A percentile compares a stretch with the other conserved stretches of the same genome.
Evolutionary conservation across 2,329 filamentous ascomycete species (phyloP).

Genomic region (Aquanectria penicillioides): DNA sequence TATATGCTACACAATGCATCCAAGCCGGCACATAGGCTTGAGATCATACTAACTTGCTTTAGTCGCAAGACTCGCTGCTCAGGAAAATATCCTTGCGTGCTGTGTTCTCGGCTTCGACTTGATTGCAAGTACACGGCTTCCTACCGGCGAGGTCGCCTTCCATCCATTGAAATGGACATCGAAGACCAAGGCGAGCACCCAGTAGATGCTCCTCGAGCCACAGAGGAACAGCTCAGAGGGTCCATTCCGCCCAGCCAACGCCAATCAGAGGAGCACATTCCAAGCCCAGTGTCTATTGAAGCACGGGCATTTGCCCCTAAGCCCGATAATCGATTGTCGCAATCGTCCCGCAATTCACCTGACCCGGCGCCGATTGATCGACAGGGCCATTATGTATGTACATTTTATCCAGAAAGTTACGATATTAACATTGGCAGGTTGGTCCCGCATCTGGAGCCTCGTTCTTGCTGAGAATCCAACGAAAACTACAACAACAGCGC

Average conservation of each 20-base stretch:
- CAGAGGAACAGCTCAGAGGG: slow-evolving; percentile 12
- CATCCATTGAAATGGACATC: slow-evolving; percentile 35
- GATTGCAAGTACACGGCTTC: slow-evolving; percentile 38
- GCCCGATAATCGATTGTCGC: too few species aligned
- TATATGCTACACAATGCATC: background rate
- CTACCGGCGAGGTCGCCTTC: slow-evolving; percentile 36
- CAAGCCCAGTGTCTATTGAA: slow-evolving; percentile 24
- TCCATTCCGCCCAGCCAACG: background rate
- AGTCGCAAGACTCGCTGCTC: slow-evolving; percentile 41
- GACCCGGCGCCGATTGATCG: slow-evolving; percentile 27
- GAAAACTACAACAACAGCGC: slow-evolving; percentile 49
- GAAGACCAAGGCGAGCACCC: slow-evolving; percentile 16
- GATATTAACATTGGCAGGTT: too few species aligned
- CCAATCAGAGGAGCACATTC: slow-evolving; percentile 23
- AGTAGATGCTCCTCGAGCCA: background rate
- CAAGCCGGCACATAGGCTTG: background rate
- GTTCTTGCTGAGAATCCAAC: slow-evolving; percentile 38
- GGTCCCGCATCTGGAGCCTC: slow-evolving; percentile 32
- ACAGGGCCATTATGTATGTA: slow-evolving; percentile 34
- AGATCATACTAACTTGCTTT: background rate
- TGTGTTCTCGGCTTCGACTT: slow-evolving; percentile 34
- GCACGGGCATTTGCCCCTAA: too few species aligned
- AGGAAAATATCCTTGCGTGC: slow-evolving; percentile 35
- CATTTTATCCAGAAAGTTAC: too few species aligned
- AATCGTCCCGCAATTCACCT: slow-evolving; percentile 33